Evolutionary conservation across 2,329 filamentous ascomycete genomes (phyloP), one percentile per base, ranked within the genome.

Genomic region (Fragosphaeria purpurea): DNA sequence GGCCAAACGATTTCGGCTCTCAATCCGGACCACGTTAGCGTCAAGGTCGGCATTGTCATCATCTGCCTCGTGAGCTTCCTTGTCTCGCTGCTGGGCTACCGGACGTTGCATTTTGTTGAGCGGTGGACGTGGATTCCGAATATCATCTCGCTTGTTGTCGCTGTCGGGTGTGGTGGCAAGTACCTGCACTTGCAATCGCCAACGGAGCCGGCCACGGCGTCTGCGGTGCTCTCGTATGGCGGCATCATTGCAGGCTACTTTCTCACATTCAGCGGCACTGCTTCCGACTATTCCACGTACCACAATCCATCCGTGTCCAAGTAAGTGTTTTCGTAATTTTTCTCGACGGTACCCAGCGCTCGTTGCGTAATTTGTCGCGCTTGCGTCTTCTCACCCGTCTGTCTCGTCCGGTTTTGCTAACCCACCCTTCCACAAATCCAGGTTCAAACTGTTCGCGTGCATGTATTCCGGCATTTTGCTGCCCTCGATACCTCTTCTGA

Each of bases 221-320:
- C 62, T n/a, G 61, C 63, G 47, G 62, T 74, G n/a, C 55, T 75
- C 13, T 69, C 68, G 13, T 74, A 70, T 54, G 72, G 66, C 8
- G 66, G 70, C 30, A 56, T 75, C 44, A 72, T 75, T 39, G 75
- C 75, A 3, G 69, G 70, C 3, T 76, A 76, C 51, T 73, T 80
- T 43, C 65, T 80, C 53, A 75, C 72, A 1, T 81, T 79, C 59
- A 75, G 72, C 7, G 74, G 73, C 3, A 73, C 74, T 4, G 72
- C 70, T 0, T 76, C 74, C n/a, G 77, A 81, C 56, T 79, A 78
- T 53, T 71, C 72, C n/a, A 73, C 73, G 7, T 81, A 81, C 57
- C 73, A 78, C 61, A 65, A 69, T 46, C 70, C 73, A 4, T 60
- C 63, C 31, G 68, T 63, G 6, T 66, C 72, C 48, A 65, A 68